These are phyloP conservation scores for Aphanomyces cochlioides DNA, from an alignment of 352 stramenopile genomes.

Conservation along the genomic window DNA sequence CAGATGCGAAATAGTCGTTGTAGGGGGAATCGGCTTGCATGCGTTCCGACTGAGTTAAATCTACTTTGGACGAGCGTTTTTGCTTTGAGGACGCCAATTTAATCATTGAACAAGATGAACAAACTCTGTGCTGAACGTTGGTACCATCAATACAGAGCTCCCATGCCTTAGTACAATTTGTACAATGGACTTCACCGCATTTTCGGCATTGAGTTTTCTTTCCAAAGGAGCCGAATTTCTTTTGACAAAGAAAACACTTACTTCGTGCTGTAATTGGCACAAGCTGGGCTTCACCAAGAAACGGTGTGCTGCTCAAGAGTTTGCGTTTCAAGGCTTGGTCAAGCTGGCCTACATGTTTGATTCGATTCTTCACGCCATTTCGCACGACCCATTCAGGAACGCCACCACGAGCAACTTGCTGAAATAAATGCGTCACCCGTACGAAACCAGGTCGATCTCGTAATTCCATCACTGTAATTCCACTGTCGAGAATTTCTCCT, in stretches of 20 bases:
- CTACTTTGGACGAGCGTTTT: no score
- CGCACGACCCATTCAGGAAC: constrained; percentile 46
- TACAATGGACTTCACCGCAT: constrained; percentile 52
- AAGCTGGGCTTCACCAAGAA: constrained; percentile 63
- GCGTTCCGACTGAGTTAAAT: no score
- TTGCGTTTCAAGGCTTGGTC: constrained; percentile 45
- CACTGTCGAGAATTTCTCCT: constrained; percentile 61
- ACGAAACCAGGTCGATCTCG: constrained; percentile 47
- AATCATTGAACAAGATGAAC: no score
- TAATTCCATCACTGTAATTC: constrained; percentile 66
- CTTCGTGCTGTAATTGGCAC: constrained; percentile 51
- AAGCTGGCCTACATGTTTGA: constrained; percentile 45
- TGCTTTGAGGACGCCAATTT: no score
- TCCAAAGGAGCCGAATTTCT: constrained; percentile 53
- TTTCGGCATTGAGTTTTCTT: constrained; percentile 59
- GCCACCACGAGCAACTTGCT: constrained; percentile 62
- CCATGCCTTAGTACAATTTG: no score
- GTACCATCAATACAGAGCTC: no score
- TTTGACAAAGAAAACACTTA: constrained; percentile 52
- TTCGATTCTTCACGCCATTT: constrained; percentile 50
- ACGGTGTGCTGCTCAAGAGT: constrained; percentile 45
- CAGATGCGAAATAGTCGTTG: no score
- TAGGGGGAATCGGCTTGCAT: no score
- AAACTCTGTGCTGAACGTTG: no score
- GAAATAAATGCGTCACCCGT: constrained; percentile 54